These are phyloP conservation scores for Solanum hybrid DNA, from an alignment of 305 asterid genomes.

Conservation along the genomic window DNA sequence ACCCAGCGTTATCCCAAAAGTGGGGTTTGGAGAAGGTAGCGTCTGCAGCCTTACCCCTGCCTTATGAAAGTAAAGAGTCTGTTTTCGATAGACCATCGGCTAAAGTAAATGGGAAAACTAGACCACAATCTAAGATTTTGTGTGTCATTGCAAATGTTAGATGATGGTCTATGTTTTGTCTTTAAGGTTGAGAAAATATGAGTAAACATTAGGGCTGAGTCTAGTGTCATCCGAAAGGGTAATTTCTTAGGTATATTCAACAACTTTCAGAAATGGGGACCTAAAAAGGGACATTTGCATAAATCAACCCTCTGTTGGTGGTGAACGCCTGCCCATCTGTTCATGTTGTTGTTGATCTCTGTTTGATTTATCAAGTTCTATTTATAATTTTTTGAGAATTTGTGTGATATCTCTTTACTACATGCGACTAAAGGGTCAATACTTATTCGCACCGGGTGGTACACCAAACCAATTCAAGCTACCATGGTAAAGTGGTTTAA, in stretches of 20 bases:
- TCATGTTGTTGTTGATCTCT: background rate
- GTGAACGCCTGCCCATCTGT: background rate
- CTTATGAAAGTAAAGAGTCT: background rate
- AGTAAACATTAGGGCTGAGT: background rate
- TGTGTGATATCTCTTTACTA: background rate
- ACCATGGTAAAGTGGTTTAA: background rate
- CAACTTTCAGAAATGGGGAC: background rate
- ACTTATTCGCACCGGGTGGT: background rate
- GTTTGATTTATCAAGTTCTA: background rate
- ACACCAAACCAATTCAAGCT: background rate
- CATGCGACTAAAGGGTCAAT: background rate
- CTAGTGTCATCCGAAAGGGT: background rate
- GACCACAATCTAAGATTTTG: background rate
- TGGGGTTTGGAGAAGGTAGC: background rate
- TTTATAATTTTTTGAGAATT: background rate
- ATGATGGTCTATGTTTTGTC: background rate
- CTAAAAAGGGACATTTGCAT: background rate
- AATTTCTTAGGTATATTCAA: background rate
- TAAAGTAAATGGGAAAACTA: background rate
- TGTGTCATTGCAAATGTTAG: background rate
- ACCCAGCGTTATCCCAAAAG: background rate
- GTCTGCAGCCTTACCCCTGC: background rate
- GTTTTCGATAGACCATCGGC: background rate
- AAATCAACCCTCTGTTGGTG: background rate
- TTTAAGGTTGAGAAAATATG: background rate